Conservation (phyloP, 2,329 filamentous ascomycete species). For the Lanzia echinophila region DNA sequence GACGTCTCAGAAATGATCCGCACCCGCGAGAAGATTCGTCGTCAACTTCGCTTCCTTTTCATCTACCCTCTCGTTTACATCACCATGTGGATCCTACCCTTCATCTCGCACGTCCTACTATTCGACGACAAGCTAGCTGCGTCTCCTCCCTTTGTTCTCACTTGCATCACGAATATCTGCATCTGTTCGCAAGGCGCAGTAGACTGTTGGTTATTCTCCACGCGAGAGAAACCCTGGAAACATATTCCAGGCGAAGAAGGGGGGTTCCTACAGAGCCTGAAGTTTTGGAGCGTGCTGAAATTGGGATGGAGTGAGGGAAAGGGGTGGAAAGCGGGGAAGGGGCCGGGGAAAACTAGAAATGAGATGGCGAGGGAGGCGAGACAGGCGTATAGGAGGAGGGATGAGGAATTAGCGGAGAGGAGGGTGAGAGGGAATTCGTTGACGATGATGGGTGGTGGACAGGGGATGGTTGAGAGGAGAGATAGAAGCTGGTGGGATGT, state of each 20-base stretch:
- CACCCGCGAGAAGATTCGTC: slow-evolving; percentile 49
- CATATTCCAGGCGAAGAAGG: slow-evolving; percentile 42
- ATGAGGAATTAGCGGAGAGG: slow-evolving; percentile 39
- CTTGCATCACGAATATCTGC: slow-evolving; percentile 48
- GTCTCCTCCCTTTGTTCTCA: slow-evolving; percentile 50
- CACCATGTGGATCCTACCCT: slow-evolving; percentile 65
- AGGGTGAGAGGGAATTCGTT: slow-evolving; percentile 23
- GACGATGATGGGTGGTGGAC: slow-evolving; percentile 10
- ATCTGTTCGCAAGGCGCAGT: slow-evolving; percentile 60
- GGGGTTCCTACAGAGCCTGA: slow-evolving; percentile 30
- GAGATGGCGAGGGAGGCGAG: slow-evolving; percentile 46
- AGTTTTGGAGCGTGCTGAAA: slow-evolving; percentile 24
- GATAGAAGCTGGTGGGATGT: slow-evolving; percentile 33
- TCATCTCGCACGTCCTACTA: slow-evolving; percentile 55
- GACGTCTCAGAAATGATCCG: slow-evolving; percentile 32
- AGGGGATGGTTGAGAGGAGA: slow-evolving; percentile 11
- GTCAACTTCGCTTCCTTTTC: slow-evolving; percentile 66
- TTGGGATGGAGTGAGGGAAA: slow-evolving; percentile 13
- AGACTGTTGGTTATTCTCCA: slow-evolving; percentile 61
- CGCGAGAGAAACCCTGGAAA: slow-evolving; percentile 66
- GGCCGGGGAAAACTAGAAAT: slow-evolving; percentile 43
- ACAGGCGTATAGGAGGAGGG: slow-evolving; percentile 41
- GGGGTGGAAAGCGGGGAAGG: slow-evolving; percentile 20
- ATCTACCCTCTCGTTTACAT: slow-evolving; percentile 71
- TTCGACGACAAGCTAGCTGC: slow-evolving; percentile 47